Evolutionary conservation across 2,329 filamentous ascomycete genomes (phyloP), one percentile per base, ranked within the genome.

Genomic region (Cladophialophora chaetospira): DNA sequence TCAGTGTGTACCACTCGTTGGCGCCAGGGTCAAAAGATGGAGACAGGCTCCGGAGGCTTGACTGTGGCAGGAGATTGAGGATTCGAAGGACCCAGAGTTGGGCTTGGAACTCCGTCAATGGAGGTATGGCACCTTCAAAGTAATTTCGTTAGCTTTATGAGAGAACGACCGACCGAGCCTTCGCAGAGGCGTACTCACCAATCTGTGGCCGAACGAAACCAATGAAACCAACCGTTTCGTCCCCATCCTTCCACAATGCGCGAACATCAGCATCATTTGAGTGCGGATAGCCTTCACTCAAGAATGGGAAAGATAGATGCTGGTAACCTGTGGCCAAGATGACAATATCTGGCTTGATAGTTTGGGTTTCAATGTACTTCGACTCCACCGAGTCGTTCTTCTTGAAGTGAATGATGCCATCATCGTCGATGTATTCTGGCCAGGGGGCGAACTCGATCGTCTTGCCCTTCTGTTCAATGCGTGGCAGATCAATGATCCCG

Each of bases 51-150:
- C 33, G 48, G 9, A 51, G 15, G 35, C 29, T 51, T 26, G 48
- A 38, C 11, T 47, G 5, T 3, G 40, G 51, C 19, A 54, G 51
- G 29, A 54, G 42, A 11, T 46, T 47, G 29, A 46, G 51, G 19
- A 54, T 46, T 26, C 33, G 42, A 8, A 54, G 51, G 9, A 48
- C 25, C 51, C 42, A 54, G 28, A 54, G 51, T 26, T 54, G 51
- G 4, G 51, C 51, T 31, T 54, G 51, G 43, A 54, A 54, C 15
- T 54, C 51, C 21, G 51, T 33, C 2, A 54, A 43, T 1, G 51
- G 51, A 5, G 51, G 51, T 15, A 54, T 54, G 38, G 51, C 51
- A 4, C 51, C 51, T 54, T n/a, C n/a, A n/a, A n/a, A n/a, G n/a
- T n/a, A n/a, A n/a, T 40, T 13, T 8, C 23, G 23, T 9, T 43